Base-by-base conservation (phyloP, 2,329 filamentous ascomycete species). In the Sporothrix sp. region DNA sequence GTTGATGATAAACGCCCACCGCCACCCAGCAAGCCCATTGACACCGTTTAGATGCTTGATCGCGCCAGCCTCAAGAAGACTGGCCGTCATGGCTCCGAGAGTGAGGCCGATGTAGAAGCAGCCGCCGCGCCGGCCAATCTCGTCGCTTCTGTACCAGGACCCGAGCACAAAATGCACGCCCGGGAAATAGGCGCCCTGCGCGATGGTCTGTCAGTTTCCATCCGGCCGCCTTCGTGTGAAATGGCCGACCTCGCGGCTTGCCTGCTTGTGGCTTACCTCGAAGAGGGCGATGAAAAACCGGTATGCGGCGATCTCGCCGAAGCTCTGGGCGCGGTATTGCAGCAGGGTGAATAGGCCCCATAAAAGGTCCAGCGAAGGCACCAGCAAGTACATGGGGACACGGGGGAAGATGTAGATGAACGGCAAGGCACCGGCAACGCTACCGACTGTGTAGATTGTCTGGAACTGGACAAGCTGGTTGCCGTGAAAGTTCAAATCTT, bases 81-180 rank as follows among this genome's bases (percentile, higher is more conserved):
- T 63, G 20, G 57, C 56, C 33, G 59, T 60, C 7, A 60, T 55
- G 2, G 57, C 56, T 0, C 63, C 63, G 9, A 65, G 74, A 2
- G 81, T 66, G 1, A 77, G 78, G 8, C 75, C 78, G 0, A 75
- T 70, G 0, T 77, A 80, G 58, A 82, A 84, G 45, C 84, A 75
- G 28, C 75, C 79, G 3, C 71, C 77, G 2, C 81, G 71, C 58
- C 82, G 83, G 0, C 76, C 78, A 0, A 84, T 69, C 54, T 83
- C 80, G 10, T 69, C 66, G 18, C 71, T 68, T 0, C 72, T 81
- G 56, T 82, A 83, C 79, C 80, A 84, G 0, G 73, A 58, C 4
- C 62, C 63, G 3, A 66, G 50, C 1, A 65, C 52, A 35, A 61
- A 66, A 10, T 62, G 53, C 7, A 65, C 54, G 39, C 58, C 56